phyloP scores from a whole-genome alignment of 164 flowering plant species.

The Vitis rupestris region DNA sequence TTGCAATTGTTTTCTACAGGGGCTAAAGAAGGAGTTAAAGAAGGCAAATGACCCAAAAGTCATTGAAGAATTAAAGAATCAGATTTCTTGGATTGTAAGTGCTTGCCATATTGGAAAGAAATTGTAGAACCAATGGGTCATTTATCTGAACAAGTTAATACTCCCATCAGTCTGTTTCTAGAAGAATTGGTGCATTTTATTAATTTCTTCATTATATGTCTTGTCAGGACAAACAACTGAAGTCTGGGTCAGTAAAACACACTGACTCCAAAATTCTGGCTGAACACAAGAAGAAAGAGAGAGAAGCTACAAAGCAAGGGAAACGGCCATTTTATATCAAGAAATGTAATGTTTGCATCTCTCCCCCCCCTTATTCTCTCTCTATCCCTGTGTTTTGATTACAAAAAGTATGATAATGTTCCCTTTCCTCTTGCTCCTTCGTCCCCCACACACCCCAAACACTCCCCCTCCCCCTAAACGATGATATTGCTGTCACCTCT shows the following conservation, averaged over 20 bases:
- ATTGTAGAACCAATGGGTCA: background rate
- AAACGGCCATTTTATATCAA: constrained; percentile 82
- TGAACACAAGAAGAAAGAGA: constrained; percentile 88
- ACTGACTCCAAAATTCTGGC: constrained; percentile 55
- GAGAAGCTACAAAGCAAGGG: constrained; percentile 87
- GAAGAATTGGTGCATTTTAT: background rate
- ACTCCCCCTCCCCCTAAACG: no score
- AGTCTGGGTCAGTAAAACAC: constrained; percentile 45
- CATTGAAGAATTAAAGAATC: constrained; percentile 45
- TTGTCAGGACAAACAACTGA: constrained; percentile 70
- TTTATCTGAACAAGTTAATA: background rate
- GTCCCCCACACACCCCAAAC: no score
- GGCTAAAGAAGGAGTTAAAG: constrained; percentile 55
- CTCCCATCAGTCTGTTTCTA: background rate
- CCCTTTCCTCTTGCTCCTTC: no score
- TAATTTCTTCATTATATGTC: background rate
- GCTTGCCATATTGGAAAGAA: background rate
- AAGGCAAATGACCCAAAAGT: constrained; percentile 52
- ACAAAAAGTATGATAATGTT: no score
- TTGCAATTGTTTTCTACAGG: constrained; percentile 35
- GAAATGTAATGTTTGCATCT: constrained; percentile 48
- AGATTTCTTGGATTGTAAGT: constrained; percentile 75
- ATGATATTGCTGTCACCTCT: no score
- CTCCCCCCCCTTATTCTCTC: constrained; percentile 20
- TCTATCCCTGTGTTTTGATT: constrained; percentile 6